These are phyloP conservation scores for Helianthus tuberosus DNA, from an alignment of 129 eudicot species.

Conservation along the genomic window DNA sequence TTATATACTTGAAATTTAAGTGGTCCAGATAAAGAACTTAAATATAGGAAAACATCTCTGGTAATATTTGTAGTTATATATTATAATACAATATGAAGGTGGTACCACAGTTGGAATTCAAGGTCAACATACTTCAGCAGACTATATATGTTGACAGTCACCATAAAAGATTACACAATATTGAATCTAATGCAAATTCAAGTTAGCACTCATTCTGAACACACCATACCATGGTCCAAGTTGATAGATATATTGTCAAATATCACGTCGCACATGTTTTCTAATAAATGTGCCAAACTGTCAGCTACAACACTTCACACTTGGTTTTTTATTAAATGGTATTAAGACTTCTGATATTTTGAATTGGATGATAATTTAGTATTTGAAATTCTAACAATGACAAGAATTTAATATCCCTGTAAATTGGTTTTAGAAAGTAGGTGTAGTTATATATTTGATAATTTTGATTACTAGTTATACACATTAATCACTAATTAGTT, in stretches of 20 bases:
- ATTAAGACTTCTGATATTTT: no score
- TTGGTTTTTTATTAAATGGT: not conserved
- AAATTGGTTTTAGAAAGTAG: no score
- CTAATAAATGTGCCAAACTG: conserved; percentile 3
- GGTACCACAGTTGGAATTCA: conserved; percentile 1
- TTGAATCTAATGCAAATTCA: not conserved
- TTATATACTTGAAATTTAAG: conserved; percentile 2
- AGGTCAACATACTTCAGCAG: not conserved
- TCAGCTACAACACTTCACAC: not conserved
- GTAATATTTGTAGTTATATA: not conserved
- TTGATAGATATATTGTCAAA: not conserved
- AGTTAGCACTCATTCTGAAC: not conserved
- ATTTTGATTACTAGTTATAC: no score
- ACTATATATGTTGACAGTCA: not conserved
- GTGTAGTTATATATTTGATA: no score
- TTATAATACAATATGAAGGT: not conserved
- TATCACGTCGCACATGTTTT: not conserved
- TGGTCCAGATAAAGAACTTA: not conserved
- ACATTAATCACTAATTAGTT: no score
- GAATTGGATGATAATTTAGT: no score
- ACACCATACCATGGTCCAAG: not conserved
- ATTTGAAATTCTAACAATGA: no score
- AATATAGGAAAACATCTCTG: not conserved
- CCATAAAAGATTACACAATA: not conserved
- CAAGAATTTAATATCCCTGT: no score